A percentile compares a stretch with the other conserved stretches of the same genome.
Conservation (phyloP, 176 grass and related monocot species). For the Oryza meridionalis region DNA sequence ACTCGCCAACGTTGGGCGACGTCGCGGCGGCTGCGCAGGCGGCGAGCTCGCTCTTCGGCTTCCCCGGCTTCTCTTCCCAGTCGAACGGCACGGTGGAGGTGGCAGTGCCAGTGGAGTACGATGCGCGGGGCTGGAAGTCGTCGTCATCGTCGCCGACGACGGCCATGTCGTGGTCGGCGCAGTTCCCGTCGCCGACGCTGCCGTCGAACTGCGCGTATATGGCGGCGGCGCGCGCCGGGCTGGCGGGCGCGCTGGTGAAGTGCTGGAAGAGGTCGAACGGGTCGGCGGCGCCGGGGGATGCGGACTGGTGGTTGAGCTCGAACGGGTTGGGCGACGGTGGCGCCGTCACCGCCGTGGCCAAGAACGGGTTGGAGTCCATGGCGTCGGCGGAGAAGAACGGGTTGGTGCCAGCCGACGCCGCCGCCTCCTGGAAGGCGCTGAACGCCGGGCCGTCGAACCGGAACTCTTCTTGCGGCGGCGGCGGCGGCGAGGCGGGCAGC, state of each 20-base stretch:
- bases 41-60: constrained; percentile 55
- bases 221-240: constrained; percentile 65
- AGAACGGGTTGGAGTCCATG: constrained; percentile 40
- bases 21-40: neutral
- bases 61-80: constrained; percentile 87
- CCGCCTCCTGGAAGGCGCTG: neutral
- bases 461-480: constrained; percentile 10
- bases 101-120: constrained; percentile 42
- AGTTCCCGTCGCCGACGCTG: neutral
- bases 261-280: constrained; percentile 67
- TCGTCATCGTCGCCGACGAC: neutral
- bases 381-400: constrained; percentile 46
- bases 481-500: neutral
- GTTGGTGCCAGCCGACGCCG: constrained; percentile 35
- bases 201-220: constrained; percentile 56
- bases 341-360: constrained; percentile 40
- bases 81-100: constrained; percentile 67
- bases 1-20: neutral
- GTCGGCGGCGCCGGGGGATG: constrained; percentile 32
- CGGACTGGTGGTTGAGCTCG: constrained; percentile 37
- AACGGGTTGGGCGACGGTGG: constrained; percentile 54
- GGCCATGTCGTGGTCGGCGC: neutral
- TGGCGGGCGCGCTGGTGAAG: constrained; percentile 78
- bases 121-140: constrained; percentile 37
- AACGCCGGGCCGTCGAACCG: neutral